Evolutionary conservation across 2,329 filamentous ascomycete genomes (phyloP), one percentile per base, ranked within the genome.

Genomic region (Aspergillus floridensis): DNA sequence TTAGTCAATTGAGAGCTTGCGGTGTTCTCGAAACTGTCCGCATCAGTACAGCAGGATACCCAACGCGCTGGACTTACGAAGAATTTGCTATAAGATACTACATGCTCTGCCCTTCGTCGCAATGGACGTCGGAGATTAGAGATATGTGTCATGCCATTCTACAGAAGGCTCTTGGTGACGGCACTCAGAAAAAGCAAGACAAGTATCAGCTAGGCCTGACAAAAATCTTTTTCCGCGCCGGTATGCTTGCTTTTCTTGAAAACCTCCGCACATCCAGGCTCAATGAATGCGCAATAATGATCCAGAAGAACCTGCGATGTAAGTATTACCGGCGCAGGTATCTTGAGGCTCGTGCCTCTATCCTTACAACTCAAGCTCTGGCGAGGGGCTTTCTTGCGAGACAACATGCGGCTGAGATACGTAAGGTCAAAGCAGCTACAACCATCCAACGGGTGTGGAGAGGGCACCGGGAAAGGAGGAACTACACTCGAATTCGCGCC

Each of bases 151-250:
- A 96, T 74, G 89, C 89, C 21, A 99, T 99, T 69, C 79, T 99
- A 64, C 88, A 86, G 60, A 95, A 93, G 77, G 95, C 93, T 1
- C 83, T 99, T 31, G 93, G 91, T 58, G 87, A 90, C 62, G 87
- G 86, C 66, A 91, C 84, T 48, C 86, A 86, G 60, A 86, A 89
- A 67, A 89, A 88, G 51, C 79, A 88, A 56, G 95, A 98, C 80
- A 99, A 96, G 78, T 99, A 98, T 74, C 95, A 99, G 79, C 86
- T 99, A 65, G 95, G 95, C 79, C 82, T 98, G 66, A 98, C 93
- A 55, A 99, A 99, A 81, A 97, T 99, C 73, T 99, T 99, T 81
- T 99, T 99, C 87, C 90, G 95, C 61, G 95, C 95, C 58, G 95
- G 95, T 76, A 99, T 99, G 95, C 88, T 99, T 68, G 95, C 95